Percentiles rank a stretch among this genome's conserved stretches.
phyloP scores from a whole-genome alignment of 805 yeast genomes.

The Kodamaea kaohsiungensis region DNA sequence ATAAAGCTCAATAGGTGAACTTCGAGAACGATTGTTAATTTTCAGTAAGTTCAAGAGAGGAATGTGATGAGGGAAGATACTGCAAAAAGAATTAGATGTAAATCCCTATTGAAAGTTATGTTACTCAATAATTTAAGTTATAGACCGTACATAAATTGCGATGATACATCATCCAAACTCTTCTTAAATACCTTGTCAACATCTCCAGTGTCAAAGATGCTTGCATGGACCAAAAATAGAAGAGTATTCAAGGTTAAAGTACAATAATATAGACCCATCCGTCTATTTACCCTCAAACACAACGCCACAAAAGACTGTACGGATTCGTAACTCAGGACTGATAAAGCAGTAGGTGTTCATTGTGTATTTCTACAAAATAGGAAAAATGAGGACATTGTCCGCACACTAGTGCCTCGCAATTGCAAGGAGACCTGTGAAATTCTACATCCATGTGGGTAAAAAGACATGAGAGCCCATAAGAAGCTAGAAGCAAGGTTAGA shows the following conservation, averaged over 20 bases:
- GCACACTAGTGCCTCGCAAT: background rate
- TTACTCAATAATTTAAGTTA: background rate
- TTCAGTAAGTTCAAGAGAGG: background rate
- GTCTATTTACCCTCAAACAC: background rate
- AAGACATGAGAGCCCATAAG: no score
- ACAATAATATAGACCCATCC: background rate
- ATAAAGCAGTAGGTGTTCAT: background rate
- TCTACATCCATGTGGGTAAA: background rate
- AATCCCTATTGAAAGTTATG: no score
- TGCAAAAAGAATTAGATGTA: no score
- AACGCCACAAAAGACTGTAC: background rate
- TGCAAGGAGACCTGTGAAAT: background rate
- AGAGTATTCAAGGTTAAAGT: no score
- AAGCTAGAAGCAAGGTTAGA: no score
- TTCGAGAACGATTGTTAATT: no score
- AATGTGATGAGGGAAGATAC: background rate
- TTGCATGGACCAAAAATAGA: no score
- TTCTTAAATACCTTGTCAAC: background rate
- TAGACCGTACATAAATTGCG: background rate
- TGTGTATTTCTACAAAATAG: background rate
- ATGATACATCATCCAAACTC: no score
- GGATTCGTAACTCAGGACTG: background rate
- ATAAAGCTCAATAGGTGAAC: background rate
- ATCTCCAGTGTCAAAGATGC: background rate
- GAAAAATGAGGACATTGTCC: background rate